Percentiles rank a stretch among this genome's conserved stretches.
Evolutionary conservation across 306 rosid species (phyloP).

Genomic region (Vicia sativa): DNA sequence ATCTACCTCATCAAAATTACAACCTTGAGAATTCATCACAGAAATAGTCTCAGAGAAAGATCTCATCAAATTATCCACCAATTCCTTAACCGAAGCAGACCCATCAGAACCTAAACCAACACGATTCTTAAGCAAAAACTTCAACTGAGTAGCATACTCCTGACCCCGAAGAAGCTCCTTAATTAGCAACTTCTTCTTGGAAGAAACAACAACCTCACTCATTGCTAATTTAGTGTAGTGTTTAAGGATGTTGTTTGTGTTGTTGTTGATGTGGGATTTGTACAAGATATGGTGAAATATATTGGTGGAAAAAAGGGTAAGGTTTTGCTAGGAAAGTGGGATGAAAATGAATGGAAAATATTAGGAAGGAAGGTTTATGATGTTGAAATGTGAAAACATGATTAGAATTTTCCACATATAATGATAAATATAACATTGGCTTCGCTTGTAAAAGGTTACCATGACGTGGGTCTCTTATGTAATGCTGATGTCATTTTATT

Average conservation of each 20-base stretch:
- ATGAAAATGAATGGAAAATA: constrained; percentile 49
- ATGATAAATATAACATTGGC: not conserved
- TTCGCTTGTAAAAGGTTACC: not conserved
- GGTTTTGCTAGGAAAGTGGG: constrained; percentile 52
- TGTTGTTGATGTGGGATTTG: not conserved
- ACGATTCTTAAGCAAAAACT: constrained; percentile 45
- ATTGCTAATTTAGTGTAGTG: constrained; percentile 14
- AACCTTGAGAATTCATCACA: constrained; percentile 38
- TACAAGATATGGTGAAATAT: constrained; percentile 2
- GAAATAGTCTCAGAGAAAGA: constrained; percentile 53
- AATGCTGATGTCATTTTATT: not conserved
- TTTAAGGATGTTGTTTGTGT: constrained; percentile 19
- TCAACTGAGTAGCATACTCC: constrained; percentile 52
- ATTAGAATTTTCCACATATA: constrained; percentile 26
- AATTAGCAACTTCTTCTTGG: constrained; percentile 17
- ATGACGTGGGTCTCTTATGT: not conserved
- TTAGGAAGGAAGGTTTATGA: constrained; percentile 40
- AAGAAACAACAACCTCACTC: constrained; percentile 35
- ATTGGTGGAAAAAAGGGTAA: constrained; percentile 17
- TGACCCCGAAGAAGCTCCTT: constrained; percentile 48
- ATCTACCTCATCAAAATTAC: not conserved
- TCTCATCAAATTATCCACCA: constrained; percentile 40
- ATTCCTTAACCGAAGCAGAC: constrained; percentile 45
- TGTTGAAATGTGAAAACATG: not conserved
- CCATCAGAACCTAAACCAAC: not conserved